phyloP scores from a whole-genome alignment of 768 basidiomycete genomes.

The Boletus subcaerulescens region DNA sequence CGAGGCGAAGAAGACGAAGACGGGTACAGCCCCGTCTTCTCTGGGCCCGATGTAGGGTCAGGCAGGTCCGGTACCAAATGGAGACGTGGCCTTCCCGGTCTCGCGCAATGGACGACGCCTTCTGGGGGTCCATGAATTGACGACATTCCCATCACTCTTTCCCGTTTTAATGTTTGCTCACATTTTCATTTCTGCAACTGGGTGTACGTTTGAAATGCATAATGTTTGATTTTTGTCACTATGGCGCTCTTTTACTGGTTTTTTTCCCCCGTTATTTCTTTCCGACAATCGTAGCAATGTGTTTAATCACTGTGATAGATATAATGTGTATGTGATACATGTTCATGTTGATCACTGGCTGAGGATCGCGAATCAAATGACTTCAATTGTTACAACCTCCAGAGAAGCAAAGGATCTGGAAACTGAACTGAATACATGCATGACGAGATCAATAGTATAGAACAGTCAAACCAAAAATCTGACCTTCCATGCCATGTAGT shows the following conservation, averaged over 20 bases:
- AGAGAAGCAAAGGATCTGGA: no score
- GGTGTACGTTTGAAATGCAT: conserved; percentile 14
- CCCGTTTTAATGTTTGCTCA: conserved; percentile 1
- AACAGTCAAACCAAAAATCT: not conserved
- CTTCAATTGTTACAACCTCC: no score
- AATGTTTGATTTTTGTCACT: not conserved
- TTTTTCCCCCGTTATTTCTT: conserved; percentile 1
- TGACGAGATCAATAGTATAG: not conserved
- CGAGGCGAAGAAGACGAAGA: conserved; percentile 31
- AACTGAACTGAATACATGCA: not conserved
- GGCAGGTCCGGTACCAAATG: conserved; percentile 25
- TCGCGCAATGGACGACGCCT: conserved; percentile 29
- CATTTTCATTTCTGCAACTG: conserved; percentile 8
- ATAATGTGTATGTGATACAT: conserved; percentile 10
- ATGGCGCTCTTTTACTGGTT: conserved; percentile 4
- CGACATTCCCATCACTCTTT: not conserved
- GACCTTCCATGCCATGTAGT: not conserved
- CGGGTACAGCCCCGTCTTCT: conserved; percentile 22
- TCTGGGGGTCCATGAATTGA: conserved; percentile 2
- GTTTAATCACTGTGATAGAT: conserved; percentile 20
- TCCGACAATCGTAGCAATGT: conserved; percentile 11
- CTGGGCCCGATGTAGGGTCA: conserved; percentile 15
- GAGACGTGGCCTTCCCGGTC: conserved; percentile 33
- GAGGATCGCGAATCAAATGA: no score
- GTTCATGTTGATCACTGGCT: not conserved